Conservation (phyloP, 179 eudicot genomes). For the Pouteria campechiana region DNA sequence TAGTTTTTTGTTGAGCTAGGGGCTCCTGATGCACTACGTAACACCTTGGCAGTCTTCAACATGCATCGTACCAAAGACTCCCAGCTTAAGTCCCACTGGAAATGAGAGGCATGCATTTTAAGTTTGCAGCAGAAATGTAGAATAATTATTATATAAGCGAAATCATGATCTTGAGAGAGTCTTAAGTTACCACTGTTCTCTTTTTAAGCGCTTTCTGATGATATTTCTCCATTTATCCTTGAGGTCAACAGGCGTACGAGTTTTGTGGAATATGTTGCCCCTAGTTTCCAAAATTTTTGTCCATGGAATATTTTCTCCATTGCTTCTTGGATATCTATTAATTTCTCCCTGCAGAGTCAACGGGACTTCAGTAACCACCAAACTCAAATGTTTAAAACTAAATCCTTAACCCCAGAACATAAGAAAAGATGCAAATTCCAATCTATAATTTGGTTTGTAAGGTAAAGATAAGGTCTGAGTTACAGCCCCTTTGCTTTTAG, state of each 20-base stretch:
- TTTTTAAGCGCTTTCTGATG: too few relatives aligned
- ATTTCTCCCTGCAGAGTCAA: constrained; percentile 44
- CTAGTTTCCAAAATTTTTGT: constrained; percentile 48
- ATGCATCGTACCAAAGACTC: too few relatives aligned
- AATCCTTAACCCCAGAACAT: background rate
- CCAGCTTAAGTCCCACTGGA: too few relatives aligned
- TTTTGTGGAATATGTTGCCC: constrained; percentile 33
- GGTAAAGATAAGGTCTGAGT: background rate
- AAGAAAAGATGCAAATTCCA: background rate
- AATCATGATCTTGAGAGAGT: too few relatives aligned
- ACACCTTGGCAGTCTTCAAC: too few relatives aligned
- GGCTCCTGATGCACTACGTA: too few relatives aligned
- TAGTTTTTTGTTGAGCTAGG: too few relatives aligned
- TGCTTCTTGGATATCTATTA: constrained; percentile 15
- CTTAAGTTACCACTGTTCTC: too few relatives aligned
- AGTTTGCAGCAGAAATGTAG: too few relatives aligned
- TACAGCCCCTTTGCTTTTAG: background rate
- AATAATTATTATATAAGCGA: too few relatives aligned
- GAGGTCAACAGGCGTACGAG: constrained; percentile 55
- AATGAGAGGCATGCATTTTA: too few relatives aligned
- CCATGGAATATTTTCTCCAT: constrained; percentile 51
- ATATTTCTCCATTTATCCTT: constrained; percentile 59
- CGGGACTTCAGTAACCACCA: background rate
- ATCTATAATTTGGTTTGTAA: background rate
- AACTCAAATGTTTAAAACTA: background rate